Base-by-base conservation (phyloP, 176 grass and related monocot species). In the Ensete ventricosum region DNA sequence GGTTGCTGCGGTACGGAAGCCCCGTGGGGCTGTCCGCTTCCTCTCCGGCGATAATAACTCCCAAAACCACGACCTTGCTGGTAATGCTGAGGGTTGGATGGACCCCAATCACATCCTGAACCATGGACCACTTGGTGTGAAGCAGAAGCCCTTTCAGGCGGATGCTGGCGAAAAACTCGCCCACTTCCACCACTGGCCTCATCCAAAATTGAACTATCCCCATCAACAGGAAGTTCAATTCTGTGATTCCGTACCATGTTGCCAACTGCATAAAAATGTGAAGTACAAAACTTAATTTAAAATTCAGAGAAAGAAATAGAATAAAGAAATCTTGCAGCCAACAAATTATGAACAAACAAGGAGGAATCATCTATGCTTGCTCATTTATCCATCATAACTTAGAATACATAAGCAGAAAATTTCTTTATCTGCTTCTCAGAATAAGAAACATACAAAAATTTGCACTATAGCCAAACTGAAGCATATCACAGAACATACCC, bases 171-270 rank as follows among this genome's bases (percentile, higher is more conserved):
- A 10, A 43, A 24, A 63, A 27, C 14, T 50, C 25, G 74, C 26
- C 55, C 74, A 64, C 27, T 27, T 13, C 88, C 82, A 26, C 84
- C 84, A 25, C 73, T 49, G 68, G 70, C 55, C 69, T 81, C 86
- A n/a, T 62, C 53, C 73, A 53, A 69, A 43, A 62, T 67, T 19
- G 82, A 78, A 14, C 55, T 66, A 1, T 87, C 85, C 17, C 85
- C 85, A 54, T 74, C 34, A 48, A 49, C 85, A 50, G 62, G 54
- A 74, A 67, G n/a, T 27, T 67, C 68, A 11, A 68, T 82, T 26
- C 85, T 84, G 71, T 73, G 55, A 55, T 64, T 85, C 11, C 84
- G 79, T 62, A 73, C 88, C 88, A 90, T 90, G 72, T n/a, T 52
- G 4, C 23, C 20, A 57, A 50, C 68, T 64, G 67, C 54, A 55